Evolutionary conservation across 805 yeast genomes (phyloP).

Genomic region (Sugiyamaella americana): DNA sequence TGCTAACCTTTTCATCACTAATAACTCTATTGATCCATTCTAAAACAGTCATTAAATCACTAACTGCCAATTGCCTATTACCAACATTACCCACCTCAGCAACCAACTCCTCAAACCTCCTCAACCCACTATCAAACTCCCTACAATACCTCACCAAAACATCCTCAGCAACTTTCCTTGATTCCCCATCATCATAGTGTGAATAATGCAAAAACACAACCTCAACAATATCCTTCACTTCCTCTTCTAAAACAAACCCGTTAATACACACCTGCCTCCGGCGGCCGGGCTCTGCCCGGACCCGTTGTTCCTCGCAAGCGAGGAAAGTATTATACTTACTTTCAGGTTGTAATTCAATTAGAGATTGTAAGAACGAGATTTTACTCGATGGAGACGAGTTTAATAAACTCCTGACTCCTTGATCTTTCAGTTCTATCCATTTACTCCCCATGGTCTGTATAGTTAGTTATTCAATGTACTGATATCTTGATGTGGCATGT

Average conservation of each 20-base stretch:
- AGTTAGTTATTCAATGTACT: too few relatives aligned
- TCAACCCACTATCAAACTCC: constrained; percentile 32
- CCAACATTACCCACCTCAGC: background rate
- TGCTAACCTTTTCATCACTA: constrained; percentile 1
- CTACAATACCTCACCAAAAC: constrained; percentile 37
- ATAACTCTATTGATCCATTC: constrained; percentile 44
- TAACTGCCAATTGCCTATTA: constrained; percentile 36
- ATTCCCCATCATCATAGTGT: constrained; percentile 45
- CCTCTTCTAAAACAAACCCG: background rate
- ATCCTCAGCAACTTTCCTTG: constrained; percentile 39
- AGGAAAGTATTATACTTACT: background rate
- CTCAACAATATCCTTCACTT: constrained; percentile 6
- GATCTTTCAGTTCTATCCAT: background rate
- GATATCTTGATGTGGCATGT: too few relatives aligned
- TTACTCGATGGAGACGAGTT: background rate
- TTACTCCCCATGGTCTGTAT: background rate
- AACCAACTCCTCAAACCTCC: constrained; percentile 27
- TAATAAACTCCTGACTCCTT: background rate
- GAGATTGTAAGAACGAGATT: background rate
- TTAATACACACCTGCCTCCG: background rate
- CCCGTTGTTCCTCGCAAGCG: too few relatives aligned
- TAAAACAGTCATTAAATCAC: constrained; percentile 52
- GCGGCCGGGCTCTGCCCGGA: too few relatives aligned
- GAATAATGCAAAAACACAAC: constrained; percentile 43
- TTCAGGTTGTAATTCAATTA: background rate